A percentile compares a stretch with the other conserved stretches of the same genome.
Conservation (phyloP, 139 green algal genomes). For the Chlorella sorokiniana region DNA sequence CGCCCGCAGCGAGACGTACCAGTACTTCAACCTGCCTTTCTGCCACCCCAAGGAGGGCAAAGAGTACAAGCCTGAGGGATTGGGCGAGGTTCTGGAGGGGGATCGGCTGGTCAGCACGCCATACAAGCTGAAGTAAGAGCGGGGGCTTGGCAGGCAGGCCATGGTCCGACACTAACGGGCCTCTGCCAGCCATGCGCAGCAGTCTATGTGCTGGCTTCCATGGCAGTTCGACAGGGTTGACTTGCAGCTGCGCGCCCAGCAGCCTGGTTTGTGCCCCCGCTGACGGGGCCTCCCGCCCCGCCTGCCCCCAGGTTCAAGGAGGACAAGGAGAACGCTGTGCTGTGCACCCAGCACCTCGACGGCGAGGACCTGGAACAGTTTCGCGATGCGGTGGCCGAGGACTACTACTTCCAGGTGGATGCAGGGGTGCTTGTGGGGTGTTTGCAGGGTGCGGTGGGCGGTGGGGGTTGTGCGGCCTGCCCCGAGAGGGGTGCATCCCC, state of each 20-base stretch:
- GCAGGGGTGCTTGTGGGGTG: neutral
- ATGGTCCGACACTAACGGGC: too few species aligned
- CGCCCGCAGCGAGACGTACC: conserved; percentile 87
- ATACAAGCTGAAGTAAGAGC: conserved; percentile 61
- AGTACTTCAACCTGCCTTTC: conserved; percentile 97
- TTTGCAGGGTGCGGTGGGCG: neutral
- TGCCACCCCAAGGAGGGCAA: conserved; percentile 80
- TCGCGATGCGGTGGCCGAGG: conserved; percentile 76
- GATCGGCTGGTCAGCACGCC: conserved; percentile 83
- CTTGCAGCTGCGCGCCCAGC: neutral
- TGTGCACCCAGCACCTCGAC: conserved; percentile 85
- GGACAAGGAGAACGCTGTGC: conserved; percentile 76
- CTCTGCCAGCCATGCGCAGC: too few species aligned
- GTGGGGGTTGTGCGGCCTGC: neutral
- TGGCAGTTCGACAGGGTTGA: too few species aligned
- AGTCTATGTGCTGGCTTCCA: too few species aligned
- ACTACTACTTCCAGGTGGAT: conserved; percentile 97
- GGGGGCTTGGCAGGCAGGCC: neutral
- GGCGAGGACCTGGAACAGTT: conserved; percentile 84
- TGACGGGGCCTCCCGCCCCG: neutral
- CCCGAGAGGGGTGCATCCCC: neutral
- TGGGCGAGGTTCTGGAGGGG: conserved; percentile 83
- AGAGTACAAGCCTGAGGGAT: conserved; percentile 83
- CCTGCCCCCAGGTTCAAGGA: conserved; percentile 66
- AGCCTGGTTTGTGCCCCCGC: neutral